phyloP scores from a whole-genome alignment of 2,329 filamentous ascomycete species.

The Shiraia bambusicola region DNA sequence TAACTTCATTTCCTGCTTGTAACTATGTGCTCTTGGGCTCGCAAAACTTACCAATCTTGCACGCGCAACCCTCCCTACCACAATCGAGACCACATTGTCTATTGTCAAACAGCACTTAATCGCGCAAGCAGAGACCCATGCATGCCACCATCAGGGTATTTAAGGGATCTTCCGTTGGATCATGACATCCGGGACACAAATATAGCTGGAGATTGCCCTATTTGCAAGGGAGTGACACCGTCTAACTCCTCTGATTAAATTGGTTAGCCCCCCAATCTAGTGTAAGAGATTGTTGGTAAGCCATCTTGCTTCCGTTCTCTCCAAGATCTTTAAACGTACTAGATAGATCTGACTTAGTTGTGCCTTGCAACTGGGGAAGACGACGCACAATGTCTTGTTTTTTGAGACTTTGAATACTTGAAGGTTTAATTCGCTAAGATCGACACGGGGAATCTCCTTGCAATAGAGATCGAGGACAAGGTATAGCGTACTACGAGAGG shows the following conservation, averaged over 20 bases:
- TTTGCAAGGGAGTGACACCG: constrained; percentile 13
- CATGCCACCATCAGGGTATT: no score
- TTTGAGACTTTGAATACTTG: constrained; percentile 18
- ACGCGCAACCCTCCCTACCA: no score
- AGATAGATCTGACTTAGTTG: constrained; percentile 14
- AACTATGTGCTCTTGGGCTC: no score
- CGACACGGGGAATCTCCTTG: constrained; percentile 12
- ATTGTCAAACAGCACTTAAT: no score
- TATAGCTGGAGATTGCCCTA: constrained; percentile 4
- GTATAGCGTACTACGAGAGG: constrained; percentile 14
- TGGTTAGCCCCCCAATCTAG: constrained; percentile 15
- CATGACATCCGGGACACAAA: no score
- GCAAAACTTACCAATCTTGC: no score
- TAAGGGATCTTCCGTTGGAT: no score
- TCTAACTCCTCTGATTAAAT: constrained; percentile 19
- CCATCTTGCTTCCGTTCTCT: constrained; percentile 13
- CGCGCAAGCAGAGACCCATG: no score
- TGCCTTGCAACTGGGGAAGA: constrained; percentile 4
- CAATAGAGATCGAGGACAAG: constrained; percentile 16
- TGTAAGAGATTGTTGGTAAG: constrained; percentile 3
- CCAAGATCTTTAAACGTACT: constrained; percentile 20
- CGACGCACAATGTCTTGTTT: constrained; percentile 15
- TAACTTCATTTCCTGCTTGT: no score
- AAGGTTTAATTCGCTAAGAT: constrained; percentile 16
- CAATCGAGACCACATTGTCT: no score